Evolutionary conservation across 2,329 filamentous ascomycete genomes (phyloP).

Genomic region (Exophiala mesophila): DNA sequence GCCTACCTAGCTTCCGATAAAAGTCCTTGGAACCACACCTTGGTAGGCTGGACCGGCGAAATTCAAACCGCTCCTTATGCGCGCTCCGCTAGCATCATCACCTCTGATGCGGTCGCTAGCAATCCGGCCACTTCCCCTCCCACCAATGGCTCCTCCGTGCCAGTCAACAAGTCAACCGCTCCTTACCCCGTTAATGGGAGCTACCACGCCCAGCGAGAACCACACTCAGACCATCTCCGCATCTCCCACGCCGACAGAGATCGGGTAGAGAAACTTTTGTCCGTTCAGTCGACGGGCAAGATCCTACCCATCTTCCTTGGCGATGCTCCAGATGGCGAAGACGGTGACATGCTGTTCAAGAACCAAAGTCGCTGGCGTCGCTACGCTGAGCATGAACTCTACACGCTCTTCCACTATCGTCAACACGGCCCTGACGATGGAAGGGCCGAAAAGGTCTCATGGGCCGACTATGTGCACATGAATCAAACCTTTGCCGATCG

Average conservation of each 20-base stretch:
- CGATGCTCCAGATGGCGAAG: constrained; percentile 66
- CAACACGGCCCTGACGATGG: constrained; percentile 87
- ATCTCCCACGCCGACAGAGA: constrained; percentile 66
- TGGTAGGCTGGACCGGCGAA: constrained; percentile 94
- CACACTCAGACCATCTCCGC: constrained; percentile 63
- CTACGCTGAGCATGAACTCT: constrained; percentile 87
- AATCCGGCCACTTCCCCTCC: constrained; percentile 8
- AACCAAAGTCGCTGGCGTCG: constrained; percentile 83
- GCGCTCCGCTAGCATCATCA: constrained; percentile 14
- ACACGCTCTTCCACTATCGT: constrained; percentile 93
- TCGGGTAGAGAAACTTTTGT: constrained; percentile 68
- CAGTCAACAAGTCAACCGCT: constrained; percentile 35
- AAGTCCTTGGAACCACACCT: constrained; percentile 82
- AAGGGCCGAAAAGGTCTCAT: constrained; percentile 72
- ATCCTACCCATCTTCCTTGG: constrained; percentile 86
- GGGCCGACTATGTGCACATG: constrained; percentile 89
- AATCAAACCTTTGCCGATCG: constrained; percentile 88
- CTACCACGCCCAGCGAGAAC: constrained; percentile 22
- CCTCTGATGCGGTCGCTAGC: constrained; percentile 7
- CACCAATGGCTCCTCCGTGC: constrained; percentile 51
- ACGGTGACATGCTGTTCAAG: constrained; percentile 66
- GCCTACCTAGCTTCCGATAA: constrained; percentile 78
- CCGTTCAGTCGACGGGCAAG: constrained; percentile 67
- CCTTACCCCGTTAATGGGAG: constrained; percentile 42
- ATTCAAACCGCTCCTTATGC: constrained; percentile 46